Base-by-base conservation (phyloP, 257 asterid genomes). In the Solanum paucissectum region DNA sequence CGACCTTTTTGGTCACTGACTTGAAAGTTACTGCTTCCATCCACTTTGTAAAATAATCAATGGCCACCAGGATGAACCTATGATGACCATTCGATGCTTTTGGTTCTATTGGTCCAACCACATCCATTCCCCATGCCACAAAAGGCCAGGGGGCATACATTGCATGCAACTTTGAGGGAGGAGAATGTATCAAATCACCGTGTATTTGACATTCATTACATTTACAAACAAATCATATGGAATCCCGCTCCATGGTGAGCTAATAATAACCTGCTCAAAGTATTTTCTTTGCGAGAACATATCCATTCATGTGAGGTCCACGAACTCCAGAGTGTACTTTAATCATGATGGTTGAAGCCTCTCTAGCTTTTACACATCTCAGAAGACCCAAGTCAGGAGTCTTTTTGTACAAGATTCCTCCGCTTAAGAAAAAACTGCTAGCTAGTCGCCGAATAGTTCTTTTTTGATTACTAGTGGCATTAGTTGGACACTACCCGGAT, bases 401-500 rank as follows among this genome's bases (percentile, higher is more conserved):
- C 1, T 52, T 52, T 1, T 52, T 52, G 9, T 52, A 52, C 23
- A 52, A 1, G 1, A 52, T 52, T 2, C 62, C 3, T 52, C 9
- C 4, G 23, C 23, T 52, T 5, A 16, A 52, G 62, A 52, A 52
- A 16, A 16, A 52, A 1, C 1, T 0, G 3, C 23, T 52, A 5
- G 62, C 62, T 52, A 52, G 9, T 52, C 4, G 3, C 62, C 9
- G 3, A 52, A 52, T 52, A 16, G 9, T 52, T 3, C 4, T 52
- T 52, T 52, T 16, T 52, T 52, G 4, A 16, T 52, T 52, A 18
- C 9, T 52, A 16, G 62, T 52, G 0, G 9, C 9, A 16, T 16
- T 5, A 0, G 7, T 2, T 0, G 3, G 23, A 52, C 62, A 52
- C 1, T 16, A 9, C 16, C 9, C 23, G 2, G 0, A 6, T 0